Conservation (phyloP, 345 rosid species). For the Eucalyptus curtisii region DNA sequence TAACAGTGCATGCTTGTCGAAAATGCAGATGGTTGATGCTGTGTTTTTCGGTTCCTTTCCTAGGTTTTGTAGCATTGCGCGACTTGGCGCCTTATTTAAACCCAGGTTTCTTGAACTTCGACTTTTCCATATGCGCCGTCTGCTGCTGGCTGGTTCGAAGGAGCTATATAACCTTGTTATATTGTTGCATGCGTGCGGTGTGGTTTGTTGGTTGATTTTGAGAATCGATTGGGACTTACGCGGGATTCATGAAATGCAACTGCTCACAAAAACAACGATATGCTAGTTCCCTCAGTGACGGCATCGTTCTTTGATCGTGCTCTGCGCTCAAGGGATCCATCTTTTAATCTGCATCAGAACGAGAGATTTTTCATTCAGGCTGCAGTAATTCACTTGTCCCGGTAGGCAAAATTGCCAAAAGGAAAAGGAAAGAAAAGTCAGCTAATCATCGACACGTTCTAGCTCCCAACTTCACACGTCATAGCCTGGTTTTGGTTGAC, state of each 20-base stretch:
- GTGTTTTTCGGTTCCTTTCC: neutral
- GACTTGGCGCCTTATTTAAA: neutral
- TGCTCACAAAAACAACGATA: neutral
- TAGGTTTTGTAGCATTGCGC: neutral
- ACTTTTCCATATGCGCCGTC: neutral
- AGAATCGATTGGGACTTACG: neutral
- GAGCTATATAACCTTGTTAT: neutral
- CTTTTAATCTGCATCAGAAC: neutral
- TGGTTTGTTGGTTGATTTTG: neutral
- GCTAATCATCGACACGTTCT: neutral
- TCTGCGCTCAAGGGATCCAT: neutral
- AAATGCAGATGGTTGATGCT: neutral
- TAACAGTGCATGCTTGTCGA: neutral
- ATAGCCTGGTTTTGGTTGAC: constrained; percentile 27
- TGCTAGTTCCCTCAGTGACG: neutral
- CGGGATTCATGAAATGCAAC: neutral
- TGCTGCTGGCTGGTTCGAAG: neutral
- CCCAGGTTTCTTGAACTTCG: neutral
- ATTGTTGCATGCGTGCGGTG: neutral
- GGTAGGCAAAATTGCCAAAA: neutral
- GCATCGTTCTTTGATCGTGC: neutral
- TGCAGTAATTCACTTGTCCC: neutral
- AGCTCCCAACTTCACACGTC: neutral
- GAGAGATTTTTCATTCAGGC: neutral
- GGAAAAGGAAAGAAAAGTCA: neutral